Conservation (phyloP, 2,329 filamentous ascomycete genomes). For the Coniella vitis region DNA sequence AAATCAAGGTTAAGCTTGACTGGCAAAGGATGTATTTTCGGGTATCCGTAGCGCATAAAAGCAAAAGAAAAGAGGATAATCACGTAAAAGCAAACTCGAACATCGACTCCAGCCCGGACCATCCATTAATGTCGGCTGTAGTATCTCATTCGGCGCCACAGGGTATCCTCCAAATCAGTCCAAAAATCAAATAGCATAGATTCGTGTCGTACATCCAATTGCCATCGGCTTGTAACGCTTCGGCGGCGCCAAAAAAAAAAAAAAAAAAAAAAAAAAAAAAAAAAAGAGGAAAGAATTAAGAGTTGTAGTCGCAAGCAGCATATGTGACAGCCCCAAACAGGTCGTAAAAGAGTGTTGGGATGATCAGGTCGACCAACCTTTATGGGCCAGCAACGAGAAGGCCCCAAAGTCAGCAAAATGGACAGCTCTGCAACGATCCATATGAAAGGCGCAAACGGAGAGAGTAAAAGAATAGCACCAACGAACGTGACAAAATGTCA, state of each 20-base stretch:
- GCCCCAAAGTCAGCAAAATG: slow-evolving; percentile 10
- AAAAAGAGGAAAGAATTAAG: not conserved
- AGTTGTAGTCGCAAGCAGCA: slow-evolving; percentile 1
- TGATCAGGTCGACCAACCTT: slow-evolving; percentile 16
- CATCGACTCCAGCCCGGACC: too few relatives aligned
- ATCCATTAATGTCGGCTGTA: not conserved
- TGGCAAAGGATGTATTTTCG: too few relatives aligned
- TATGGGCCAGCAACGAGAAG: not conserved
- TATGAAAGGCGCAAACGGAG: slow-evolving; percentile 2
- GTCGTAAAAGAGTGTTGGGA: not conserved
- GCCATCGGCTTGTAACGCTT: too few relatives aligned
- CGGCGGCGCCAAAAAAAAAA: not conserved
- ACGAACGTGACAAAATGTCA: too few relatives aligned
- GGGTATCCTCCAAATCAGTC: too few relatives aligned
- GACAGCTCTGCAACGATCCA: not conserved
- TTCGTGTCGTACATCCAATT: too few relatives aligned
- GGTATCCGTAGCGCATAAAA: not conserved
- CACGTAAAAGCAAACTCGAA: not conserved
- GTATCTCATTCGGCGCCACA: too few relatives aligned
- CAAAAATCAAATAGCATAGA: too few relatives aligned
- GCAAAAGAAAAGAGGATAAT: not conserved
- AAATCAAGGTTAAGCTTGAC: not conserved
- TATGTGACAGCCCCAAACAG: not conserved
- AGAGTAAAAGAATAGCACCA: too few relatives aligned
- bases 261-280: not conserved